Conservation (phyloP, 2,329 filamentous ascomycete genomes). For the Dothideomycetes sp. region DNA sequence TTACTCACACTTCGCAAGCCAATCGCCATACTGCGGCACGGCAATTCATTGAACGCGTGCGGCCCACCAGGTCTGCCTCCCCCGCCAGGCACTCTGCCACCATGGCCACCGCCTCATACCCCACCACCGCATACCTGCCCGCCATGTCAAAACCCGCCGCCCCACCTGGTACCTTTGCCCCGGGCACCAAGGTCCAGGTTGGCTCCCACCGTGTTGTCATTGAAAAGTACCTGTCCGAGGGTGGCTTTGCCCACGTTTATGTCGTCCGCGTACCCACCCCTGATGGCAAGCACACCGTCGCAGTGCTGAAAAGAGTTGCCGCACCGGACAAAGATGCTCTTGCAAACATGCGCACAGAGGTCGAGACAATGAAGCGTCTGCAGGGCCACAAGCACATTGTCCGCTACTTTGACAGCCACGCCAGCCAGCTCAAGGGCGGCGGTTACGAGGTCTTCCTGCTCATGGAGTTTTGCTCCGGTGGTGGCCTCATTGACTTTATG, state of each 20-base stretch:
- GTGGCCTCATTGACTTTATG: conserved; percentile 98
- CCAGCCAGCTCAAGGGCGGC: conserved; percentile 80
- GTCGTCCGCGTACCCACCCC: conserved; percentile 76
- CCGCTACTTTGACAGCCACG: conserved; percentile 96
- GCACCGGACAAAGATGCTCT: conserved; percentile 92
- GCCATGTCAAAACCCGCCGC: conserved; percentile 14
- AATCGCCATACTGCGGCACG: too few relatives aligned
- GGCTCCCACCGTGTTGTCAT: conserved; percentile 87
- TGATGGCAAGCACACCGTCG: conserved; percentile 66
- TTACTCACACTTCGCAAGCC: too few relatives aligned
- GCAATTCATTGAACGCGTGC: too few relatives aligned
- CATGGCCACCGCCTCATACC: conserved; percentile 8
- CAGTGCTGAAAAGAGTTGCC: conserved; percentile 87
- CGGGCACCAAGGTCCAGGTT: conserved; percentile 94
- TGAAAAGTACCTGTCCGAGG: conserved; percentile 95
- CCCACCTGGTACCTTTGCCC: conserved; percentile 66
- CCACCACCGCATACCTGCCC: background rate
- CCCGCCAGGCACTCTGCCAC: background rate
- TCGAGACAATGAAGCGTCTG: conserved; percentile 99
- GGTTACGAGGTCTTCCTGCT: conserved; percentile 97
- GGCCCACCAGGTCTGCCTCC: too few relatives aligned
- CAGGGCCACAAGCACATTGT: conserved; percentile 95
- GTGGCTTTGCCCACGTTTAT: conserved; percentile 97
- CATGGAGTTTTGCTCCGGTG: conserved; percentile 95
- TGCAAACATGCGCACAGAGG: conserved; percentile 93